Conservation (phyloP, 257 asterid species). For the Fraxinus excelsior region DNA sequence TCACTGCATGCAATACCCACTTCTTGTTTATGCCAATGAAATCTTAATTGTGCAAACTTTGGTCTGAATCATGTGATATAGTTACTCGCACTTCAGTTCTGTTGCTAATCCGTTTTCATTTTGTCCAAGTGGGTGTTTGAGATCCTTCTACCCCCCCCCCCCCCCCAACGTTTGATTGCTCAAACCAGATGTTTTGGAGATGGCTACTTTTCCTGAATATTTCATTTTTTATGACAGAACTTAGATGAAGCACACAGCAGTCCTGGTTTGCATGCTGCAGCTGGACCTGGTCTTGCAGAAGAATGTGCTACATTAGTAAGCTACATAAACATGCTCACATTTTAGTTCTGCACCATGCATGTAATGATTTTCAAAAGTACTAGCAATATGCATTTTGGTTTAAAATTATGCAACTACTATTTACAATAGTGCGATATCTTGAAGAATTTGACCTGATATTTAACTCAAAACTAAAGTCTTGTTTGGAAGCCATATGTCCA, state of each 20-base stretch:
- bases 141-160: neutral
- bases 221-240: conserved; percentile 51
- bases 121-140: conserved; percentile 13
- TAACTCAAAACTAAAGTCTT: neutral
- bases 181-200: conserved; percentile 7
- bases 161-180: no score
- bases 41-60: conserved; percentile 3
- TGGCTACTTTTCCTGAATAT: conserved; percentile 19
- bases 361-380: neutral
- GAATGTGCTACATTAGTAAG: conserved; percentile 65
- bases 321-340: neutral
- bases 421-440: neutral
- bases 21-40: neutral
- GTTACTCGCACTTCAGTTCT: conserved; percentile 1
- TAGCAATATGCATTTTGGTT: neutral
- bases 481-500: neutral
- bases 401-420: neutral
- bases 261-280: conserved; percentile 97
- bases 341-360: neutral
- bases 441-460: neutral
- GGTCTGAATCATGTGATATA: neutral
- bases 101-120: conserved; percentile 10
- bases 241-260: conserved; percentile 96
- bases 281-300: conserved; percentile 98
- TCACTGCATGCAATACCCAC: neutral